These are phyloP conservation scores for Mimosa pudica DNA, from an alignment of 306 rosid genomes.

Conservation along the genomic window DNA sequence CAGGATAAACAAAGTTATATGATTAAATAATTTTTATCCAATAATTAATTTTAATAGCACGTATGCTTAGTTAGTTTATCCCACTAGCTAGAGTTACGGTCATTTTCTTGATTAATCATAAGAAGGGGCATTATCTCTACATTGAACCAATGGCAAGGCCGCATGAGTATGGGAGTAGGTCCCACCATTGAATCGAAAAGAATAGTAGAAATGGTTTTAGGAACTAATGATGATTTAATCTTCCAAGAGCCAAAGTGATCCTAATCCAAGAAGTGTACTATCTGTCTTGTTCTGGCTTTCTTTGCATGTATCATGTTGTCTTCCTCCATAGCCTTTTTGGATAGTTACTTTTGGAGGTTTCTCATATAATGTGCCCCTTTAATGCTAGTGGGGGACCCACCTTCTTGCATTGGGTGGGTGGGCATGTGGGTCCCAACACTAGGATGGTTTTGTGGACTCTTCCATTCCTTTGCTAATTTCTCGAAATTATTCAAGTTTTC, in stretches of 20 bases:
- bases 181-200: neutral
- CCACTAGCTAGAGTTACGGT: neutral
- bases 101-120: neutral
- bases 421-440: slow-evolving; percentile 4
- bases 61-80: neutral
- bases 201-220: neutral
- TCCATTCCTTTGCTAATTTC: neutral
- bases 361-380: neutral
- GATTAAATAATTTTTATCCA: too few species aligned
- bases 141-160: slow-evolving; percentile 9
- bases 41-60: neutral
- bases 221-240: slow-evolving; percentile 9
- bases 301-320: slow-evolving; percentile 30
- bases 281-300: slow-evolving; percentile 22
- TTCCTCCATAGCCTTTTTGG: slow-evolving; percentile 28
- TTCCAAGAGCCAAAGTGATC: slow-evolving; percentile 10
- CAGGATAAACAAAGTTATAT: too few species aligned
- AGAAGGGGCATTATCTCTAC: neutral
- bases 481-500: neutral
- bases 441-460: neutral
- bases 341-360: slow-evolving; percentile 16
- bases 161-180: slow-evolving; percentile 17
- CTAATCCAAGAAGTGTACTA: slow-evolving; percentile 24
- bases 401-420: neutral
- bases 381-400: slow-evolving; percentile 10